These are phyloP conservation scores for Ustilago sp. DNA, from an alignment of 1,284 basidiomycete genomes.

Conservation along the genomic window DNA sequence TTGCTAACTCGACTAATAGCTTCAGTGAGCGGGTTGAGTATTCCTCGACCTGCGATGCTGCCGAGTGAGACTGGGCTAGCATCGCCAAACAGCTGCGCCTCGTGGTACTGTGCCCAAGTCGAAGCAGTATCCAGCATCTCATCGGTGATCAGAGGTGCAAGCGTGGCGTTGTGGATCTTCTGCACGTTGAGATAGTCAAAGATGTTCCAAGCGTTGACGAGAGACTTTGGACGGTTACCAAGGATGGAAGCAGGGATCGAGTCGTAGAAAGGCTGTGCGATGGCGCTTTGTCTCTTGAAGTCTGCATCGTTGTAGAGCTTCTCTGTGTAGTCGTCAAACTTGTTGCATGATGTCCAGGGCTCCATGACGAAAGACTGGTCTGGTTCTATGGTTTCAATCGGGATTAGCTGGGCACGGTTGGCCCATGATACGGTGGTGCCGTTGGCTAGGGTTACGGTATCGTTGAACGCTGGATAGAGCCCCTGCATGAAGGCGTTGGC, in stretches of 20 bases:
- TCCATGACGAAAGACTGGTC: slow-evolving; percentile 84
- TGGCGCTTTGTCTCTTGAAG: slow-evolving; percentile 75
- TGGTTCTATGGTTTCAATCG: slow-evolving; percentile 84
- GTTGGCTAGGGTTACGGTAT: slow-evolving; percentile 74
- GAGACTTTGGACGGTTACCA: slow-evolving; percentile 76
- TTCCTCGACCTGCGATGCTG: slow-evolving; percentile 84
- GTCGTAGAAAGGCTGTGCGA: slow-evolving; percentile 77
- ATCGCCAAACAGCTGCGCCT: slow-evolving; percentile 80
- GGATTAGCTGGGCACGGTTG: slow-evolving; percentile 77
- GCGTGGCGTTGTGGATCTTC: slow-evolving; percentile 72
- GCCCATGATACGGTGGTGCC: slow-evolving; percentile 79
- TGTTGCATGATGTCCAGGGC: slow-evolving; percentile 77
- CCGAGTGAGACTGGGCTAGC: slow-evolving; percentile 76
- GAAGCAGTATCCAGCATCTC: slow-evolving; percentile 41
- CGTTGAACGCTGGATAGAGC: slow-evolving; percentile 62
- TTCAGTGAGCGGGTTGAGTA: slow-evolving; percentile 78
- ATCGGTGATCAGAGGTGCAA: slow-evolving; percentile 43
- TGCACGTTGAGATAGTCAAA: slow-evolving; percentile 79
- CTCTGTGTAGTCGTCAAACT: slow-evolving; percentile 55
- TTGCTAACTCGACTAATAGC: slow-evolving; percentile 81
- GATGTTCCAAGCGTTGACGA: slow-evolving; percentile 78
- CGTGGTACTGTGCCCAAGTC: slow-evolving; percentile 80
- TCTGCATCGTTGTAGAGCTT: slow-evolving; percentile 60
- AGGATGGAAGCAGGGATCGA: slow-evolving; percentile 75
- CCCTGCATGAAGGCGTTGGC: slow-evolving; percentile 71